Conservation (phyloP, 2,329 filamentous ascomycete genomes). For the Thermothelomyces thermophilus region DNA sequence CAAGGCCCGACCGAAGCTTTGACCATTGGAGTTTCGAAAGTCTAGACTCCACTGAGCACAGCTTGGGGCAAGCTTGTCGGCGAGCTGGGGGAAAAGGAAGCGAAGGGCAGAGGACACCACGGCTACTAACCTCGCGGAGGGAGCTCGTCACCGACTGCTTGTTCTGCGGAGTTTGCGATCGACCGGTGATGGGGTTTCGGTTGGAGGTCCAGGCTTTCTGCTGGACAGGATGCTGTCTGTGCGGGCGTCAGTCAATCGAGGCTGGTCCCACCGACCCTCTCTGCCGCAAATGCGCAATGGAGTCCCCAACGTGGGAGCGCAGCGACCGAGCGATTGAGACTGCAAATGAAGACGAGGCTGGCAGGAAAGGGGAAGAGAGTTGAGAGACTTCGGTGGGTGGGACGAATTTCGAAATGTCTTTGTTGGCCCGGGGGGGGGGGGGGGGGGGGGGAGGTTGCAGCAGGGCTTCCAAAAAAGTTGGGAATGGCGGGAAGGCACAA, state of each 20-base stretch:
- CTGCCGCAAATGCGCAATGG: constrained; percentile 3
- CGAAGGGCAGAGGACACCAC: constrained; percentile 1
- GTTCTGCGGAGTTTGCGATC: constrained; percentile 24
- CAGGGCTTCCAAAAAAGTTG: constrained; percentile 18
- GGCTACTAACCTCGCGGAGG: constrained; percentile 29
- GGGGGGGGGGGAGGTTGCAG: constrained; percentile 9
- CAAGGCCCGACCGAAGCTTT: constrained; percentile 2
- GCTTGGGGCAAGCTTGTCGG: constrained; percentile 1
- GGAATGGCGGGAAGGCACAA: constrained; percentile 5
- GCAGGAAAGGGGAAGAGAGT: constrained; percentile 1
- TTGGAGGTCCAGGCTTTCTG: constrained; percentile 30
- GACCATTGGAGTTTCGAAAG: constrained; percentile 3
- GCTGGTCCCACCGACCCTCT: not conserved
- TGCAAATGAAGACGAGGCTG: not conserved
- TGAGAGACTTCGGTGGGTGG: constrained; percentile 3
- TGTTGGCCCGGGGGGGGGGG: constrained; percentile 10
- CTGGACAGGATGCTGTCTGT: constrained; percentile 29
- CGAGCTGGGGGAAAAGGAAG: not conserved
- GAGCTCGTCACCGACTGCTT: constrained; percentile 25
- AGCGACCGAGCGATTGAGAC: constrained; percentile 1
- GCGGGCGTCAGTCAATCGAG: constrained; percentile 13
- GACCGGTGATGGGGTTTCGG: constrained; percentile 30
- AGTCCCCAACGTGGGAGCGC: not conserved
- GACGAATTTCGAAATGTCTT: constrained; percentile 6
- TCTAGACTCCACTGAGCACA: not conserved